Conservation (phyloP, 257 asterid species). For the Solanum appendiculatum region DNA sequence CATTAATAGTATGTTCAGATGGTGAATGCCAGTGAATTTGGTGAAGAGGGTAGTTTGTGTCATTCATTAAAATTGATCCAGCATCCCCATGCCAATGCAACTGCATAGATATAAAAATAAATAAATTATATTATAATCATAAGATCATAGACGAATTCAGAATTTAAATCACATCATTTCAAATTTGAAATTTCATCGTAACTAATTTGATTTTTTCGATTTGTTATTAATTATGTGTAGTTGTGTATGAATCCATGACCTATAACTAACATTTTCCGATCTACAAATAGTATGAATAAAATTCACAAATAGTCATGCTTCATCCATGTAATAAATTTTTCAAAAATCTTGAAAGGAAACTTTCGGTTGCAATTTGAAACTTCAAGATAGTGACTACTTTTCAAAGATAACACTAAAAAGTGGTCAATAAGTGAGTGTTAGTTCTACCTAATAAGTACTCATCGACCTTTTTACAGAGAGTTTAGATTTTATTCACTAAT, state of each 20-base stretch:
- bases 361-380: neutral
- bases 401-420: too few relatives aligned
- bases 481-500: neutral
- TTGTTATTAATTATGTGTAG: neutral
- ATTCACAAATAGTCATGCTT: neutral
- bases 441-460: neutral
- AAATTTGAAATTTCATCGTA: neutral
- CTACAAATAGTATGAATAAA: neutral
- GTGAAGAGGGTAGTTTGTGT: constrained; percentile 25
- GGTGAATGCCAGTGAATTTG: constrained; percentile 83
- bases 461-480: accelerated
- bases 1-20: constrained; percentile 62
- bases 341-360: neutral
- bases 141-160: accelerated
- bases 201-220: neutral
- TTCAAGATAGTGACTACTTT: neutral
- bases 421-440: neutral
- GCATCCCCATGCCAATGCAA: constrained; percentile 48
- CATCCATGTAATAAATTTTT: neutral
- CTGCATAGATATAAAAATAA: constrained; percentile 12
- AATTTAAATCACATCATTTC: neutral
- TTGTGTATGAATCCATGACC: neutral
- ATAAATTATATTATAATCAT: neutral
- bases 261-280: neutral
- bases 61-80: constrained; percentile 39